phyloP scores from a whole-genome alignment of 352 stramenopile genomes.

The Plasmopara halstedii region DNA sequence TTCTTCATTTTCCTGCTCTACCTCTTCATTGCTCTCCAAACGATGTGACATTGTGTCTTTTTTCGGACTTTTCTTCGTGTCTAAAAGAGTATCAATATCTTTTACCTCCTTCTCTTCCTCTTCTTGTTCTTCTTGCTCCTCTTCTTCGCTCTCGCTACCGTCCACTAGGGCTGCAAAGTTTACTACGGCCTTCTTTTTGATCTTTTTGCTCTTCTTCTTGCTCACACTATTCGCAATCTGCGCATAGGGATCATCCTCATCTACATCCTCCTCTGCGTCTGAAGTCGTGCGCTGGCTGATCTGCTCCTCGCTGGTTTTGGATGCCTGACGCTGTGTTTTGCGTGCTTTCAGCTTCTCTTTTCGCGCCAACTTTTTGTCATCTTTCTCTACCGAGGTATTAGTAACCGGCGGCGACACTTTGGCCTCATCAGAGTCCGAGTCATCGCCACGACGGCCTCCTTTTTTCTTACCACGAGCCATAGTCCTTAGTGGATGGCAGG shows the following conservation, averaged over 20 bases:
- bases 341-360: constrained; percentile 72
- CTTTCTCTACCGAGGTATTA: constrained; percentile 19
- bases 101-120: constrained; percentile 27
- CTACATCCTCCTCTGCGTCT: constrained; percentile 21
- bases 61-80: constrained; percentile 41
- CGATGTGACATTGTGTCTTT: constrained; percentile 19
- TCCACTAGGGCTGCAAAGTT: constrained; percentile 30
- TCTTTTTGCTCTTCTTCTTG: constrained; percentile 77
- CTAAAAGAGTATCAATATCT: constrained; percentile 25
- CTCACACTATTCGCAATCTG: constrained; percentile 41
- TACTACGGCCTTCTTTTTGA: constrained; percentile 58
- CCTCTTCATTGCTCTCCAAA: constrained; percentile 38
- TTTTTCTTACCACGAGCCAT: constrained; percentile 82
- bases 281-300: constrained; percentile 16
- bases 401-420: constrained; percentile 18
- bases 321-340: constrained; percentile 41
- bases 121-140: constrained; percentile 26
- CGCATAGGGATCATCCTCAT: constrained; percentile 45
- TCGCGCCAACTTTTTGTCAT: constrained; percentile 69
- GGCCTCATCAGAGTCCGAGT: constrained; percentile 66
- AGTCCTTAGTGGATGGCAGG: no score
- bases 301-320: constrained; percentile 38
- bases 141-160: constrained; percentile 32
- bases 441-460: constrained; percentile 54
- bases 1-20: constrained; percentile 22